Evolutionary conservation across 2,329 filamentous ascomycete genomes (phyloP).

Genomic region (Cordyceps pruinosa): DNA sequence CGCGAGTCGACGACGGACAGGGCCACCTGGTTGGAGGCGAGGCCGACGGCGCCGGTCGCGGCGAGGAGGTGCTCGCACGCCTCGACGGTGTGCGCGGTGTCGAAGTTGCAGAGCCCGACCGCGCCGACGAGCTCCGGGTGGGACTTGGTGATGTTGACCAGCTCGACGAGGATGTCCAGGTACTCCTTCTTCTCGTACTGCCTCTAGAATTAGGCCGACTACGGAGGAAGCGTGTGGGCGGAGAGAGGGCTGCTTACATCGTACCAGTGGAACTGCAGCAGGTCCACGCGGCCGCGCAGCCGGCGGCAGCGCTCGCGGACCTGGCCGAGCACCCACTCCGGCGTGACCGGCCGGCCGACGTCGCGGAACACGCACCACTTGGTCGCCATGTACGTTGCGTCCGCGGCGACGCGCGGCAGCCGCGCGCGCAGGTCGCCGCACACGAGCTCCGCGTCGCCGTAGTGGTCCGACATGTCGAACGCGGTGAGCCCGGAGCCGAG

Average conservation of each 20-base stretch:
- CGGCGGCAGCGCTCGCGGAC: constrained; percentile 17
- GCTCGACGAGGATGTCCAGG: constrained; percentile 26
- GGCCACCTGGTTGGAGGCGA: constrained; percentile 23
- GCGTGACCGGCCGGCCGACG: constrained; percentile 16
- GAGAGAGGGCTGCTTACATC: constrained; percentile 14
- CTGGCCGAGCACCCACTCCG: constrained; percentile 15
- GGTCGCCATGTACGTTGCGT: constrained; percentile 20
- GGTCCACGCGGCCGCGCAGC: constrained; percentile 16
- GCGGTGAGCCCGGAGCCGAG: constrained; percentile 19
- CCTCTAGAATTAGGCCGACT: too few relatives aligned
- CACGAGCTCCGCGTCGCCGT: constrained; percentile 43
- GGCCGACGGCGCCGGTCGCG: constrained; percentile 18
- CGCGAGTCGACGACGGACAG: constrained; percentile 21
- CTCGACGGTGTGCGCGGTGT: constrained; percentile 17
- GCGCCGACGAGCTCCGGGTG: constrained; percentile 17
- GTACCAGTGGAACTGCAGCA: constrained; percentile 21
- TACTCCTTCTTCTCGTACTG: constrained; percentile 29
- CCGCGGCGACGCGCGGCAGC: background rate
- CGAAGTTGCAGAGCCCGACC: constrained; percentile 21
- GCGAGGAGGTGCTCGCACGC: constrained; percentile 26
- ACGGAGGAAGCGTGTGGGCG: too few relatives aligned
- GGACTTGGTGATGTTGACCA: constrained; percentile 29
- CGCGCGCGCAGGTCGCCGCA: constrained; percentile 25
- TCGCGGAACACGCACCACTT: constrained; percentile 26
- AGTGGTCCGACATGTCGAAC: constrained; percentile 49